These are phyloP conservation scores for Ustulina deusta DNA, from an alignment of 2,329 filamentous ascomycete species.

Conservation along the genomic window DNA sequence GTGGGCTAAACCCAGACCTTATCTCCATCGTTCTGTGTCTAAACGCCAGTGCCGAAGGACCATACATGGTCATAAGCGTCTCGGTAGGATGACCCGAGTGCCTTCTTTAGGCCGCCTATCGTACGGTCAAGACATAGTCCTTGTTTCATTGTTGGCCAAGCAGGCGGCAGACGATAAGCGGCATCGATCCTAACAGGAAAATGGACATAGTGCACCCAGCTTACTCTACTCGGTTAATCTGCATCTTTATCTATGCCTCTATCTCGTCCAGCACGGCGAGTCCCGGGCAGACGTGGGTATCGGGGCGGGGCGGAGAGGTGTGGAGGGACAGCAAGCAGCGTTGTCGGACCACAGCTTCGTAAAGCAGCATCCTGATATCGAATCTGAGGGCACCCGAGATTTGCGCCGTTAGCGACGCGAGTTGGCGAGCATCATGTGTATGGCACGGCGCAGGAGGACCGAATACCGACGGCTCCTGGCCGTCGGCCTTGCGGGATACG, in stretches of 20 bases:
- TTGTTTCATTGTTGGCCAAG: slow-evolving; percentile 33
- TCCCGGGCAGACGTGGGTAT: slow-evolving; percentile 24
- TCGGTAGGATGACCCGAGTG: slow-evolving; percentile 31
- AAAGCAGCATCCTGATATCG: slow-evolving; percentile 48
- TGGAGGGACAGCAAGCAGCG: slow-evolving; percentile 47
- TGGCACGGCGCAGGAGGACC: slow-evolving; percentile 18
- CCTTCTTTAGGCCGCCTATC: slow-evolving; percentile 25
- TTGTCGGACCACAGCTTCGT: slow-evolving; percentile 43
- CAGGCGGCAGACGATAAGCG: slow-evolving; percentile 42
- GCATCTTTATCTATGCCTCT: slow-evolving; percentile 2
- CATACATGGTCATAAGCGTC: slow-evolving; percentile 33
- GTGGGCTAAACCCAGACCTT: slow-evolving; percentile 29
- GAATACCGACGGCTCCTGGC: slow-evolving; percentile 4
- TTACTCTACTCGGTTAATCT: neutral
- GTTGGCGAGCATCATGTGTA: slow-evolving; percentile 18
- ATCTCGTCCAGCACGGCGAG: neutral
- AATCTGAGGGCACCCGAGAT: slow-evolving; percentile 41
- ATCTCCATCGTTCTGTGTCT: slow-evolving; percentile 36
- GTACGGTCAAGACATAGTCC: slow-evolving; percentile 39
- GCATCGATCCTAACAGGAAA: slow-evolving; percentile 31
- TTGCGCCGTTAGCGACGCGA: slow-evolving; percentile 40
- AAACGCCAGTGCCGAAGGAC: slow-evolving; percentile 14
- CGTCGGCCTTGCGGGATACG: slow-evolving; percentile 38
- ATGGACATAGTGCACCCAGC: slow-evolving; percentile 1
- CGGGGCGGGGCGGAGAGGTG: slow-evolving; percentile 42